Conservation (phyloP, 2,329 filamentous ascomycete genomes). For the Ophiostoma pallidulum region DNA sequence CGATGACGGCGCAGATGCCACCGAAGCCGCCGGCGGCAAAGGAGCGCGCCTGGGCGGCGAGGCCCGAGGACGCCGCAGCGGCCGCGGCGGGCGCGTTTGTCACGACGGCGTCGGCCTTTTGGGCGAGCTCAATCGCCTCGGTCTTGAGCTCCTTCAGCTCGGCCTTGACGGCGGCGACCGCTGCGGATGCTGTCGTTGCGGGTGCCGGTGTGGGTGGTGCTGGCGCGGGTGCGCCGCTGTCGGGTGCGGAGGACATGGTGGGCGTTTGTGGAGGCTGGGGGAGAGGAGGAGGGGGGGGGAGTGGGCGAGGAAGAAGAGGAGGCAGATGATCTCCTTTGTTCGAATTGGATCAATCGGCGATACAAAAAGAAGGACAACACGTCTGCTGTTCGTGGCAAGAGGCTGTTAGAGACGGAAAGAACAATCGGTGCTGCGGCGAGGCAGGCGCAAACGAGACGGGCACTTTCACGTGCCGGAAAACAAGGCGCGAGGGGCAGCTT, state of each 20-base stretch:
- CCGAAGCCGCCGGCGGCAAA: conserved; percentile 86
- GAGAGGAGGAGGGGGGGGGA: background rate
- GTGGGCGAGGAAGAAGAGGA: background rate
- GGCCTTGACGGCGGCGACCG: conserved; percentile 32
- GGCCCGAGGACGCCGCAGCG: conserved; percentile 23
- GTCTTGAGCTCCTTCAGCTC: conserved; percentile 37
- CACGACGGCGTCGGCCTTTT: conserved; percentile 5
- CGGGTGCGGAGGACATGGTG: conserved; percentile 3
- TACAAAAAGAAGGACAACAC: no score
- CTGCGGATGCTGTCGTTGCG: conserved; percentile 28
- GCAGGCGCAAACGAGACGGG: background rate
- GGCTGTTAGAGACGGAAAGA: background rate
- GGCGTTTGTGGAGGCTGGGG: background rate
- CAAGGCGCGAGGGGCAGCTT: background rate
- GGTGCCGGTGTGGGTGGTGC: conserved; percentile 26
- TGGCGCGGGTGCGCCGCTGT: conserved; percentile 15
- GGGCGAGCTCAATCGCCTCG: conserved; percentile 19
- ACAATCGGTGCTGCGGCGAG: background rate
- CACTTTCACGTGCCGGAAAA: conserved; percentile 10
- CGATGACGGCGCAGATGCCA: conserved; percentile 85
- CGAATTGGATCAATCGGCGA: background rate
- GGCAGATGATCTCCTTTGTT: background rate
- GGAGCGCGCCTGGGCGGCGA: conserved; percentile 56
- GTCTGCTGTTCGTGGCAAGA: background rate
- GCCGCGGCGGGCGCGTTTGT: conserved; percentile 31